phyloP scores from a whole-genome alignment of 495 filamentous ascomycete species.

The Penicillium ochrochloron region DNA sequence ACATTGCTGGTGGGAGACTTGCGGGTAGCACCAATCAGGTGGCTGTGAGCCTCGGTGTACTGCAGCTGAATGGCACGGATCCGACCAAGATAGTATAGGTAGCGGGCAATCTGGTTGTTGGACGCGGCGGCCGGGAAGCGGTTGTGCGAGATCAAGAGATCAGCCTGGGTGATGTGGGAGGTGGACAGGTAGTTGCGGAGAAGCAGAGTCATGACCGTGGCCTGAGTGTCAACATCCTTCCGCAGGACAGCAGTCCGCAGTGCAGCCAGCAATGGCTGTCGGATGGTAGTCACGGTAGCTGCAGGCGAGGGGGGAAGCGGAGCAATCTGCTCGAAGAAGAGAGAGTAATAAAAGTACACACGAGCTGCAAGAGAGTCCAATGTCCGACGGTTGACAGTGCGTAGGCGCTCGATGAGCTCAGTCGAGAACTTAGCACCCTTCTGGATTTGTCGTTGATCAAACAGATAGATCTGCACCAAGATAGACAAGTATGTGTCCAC shows the following conservation, averaged over 20 bases:
- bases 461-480: constrained; percentile 84
- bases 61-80: constrained; percentile 95
- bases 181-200: constrained; percentile 96
- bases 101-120: constrained; percentile 96
- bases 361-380: constrained; percentile 91
- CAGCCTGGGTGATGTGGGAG: constrained; percentile 95
- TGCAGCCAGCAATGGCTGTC: constrained; percentile 82
- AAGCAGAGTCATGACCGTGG: constrained; percentile 89
- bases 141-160: constrained; percentile 92
- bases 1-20: constrained; percentile 90
- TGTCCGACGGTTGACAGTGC: constrained; percentile 88
- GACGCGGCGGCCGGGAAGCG: constrained; percentile 90
- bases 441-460: constrained; percentile 79
- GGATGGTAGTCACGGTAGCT: constrained; percentile 81
- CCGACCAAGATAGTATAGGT: constrained; percentile 93
- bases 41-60: constrained; percentile 96
- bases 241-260: constrained; percentile 91
- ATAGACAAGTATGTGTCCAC: constrained; percentile 91
- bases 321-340: constrained; percentile 88
- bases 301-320: constrained; percentile 86
- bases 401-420: constrained; percentile 79
- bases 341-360: constrained; percentile 95
- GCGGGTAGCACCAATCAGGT: constrained; percentile 86
- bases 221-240: constrained; percentile 95
- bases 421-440: constrained; percentile 82